Base-by-base conservation (phyloP, 2,329 filamentous ascomycete genomes). In the Leptosphaerulina australis region DNA sequence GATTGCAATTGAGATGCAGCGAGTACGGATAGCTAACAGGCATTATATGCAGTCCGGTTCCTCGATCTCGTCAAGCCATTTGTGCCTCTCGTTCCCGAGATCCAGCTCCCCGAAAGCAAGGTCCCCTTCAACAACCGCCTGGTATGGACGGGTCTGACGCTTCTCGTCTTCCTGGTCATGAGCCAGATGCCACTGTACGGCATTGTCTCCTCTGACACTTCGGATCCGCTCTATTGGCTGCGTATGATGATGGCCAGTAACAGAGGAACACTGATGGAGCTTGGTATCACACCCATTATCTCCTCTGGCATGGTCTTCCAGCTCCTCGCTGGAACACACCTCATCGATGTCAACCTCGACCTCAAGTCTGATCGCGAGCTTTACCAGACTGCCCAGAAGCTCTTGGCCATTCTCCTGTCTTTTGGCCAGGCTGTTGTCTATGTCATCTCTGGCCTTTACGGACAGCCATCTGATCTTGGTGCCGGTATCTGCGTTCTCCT, bases 181-280 rank as follows among this genome's bases (percentile, higher is more conserved):
- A 97, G 91, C 81, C 94, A 97, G 81, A 97, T 99, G 94, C 71
- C 94, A 25, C 67, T 80, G 25, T 99, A 99, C 80, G 94, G 94
- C 79, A 99, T 99, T 77, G 95, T 99, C 73, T 99, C 94, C 48
- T 99, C 94, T 70, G 77, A 79, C 69, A 97, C 91, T 68, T 97
- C 94, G 56, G 95, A 99, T 80, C 95, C 94, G 66, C 83, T 99
- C 70, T 99, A 99, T 86, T 99, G 94, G 94, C 84, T 99, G 72
- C 89, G 94, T 78, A 97, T 99, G 93, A 97, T 99, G 87, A 86
- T 97, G 85, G 94, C 94, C 73, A 96, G 91, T 88, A 99, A 99
- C 77, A 87, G 92, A 72, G 92, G 92, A 77, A 96, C 92, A 20
- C 76, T 96, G 75, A 96, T 96, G 92, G 92, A 96, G 74, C 74